phyloP scores from a whole-genome alignment of 2,329 filamentous ascomycete genomes.

The Didymellaceae sp. region DNA sequence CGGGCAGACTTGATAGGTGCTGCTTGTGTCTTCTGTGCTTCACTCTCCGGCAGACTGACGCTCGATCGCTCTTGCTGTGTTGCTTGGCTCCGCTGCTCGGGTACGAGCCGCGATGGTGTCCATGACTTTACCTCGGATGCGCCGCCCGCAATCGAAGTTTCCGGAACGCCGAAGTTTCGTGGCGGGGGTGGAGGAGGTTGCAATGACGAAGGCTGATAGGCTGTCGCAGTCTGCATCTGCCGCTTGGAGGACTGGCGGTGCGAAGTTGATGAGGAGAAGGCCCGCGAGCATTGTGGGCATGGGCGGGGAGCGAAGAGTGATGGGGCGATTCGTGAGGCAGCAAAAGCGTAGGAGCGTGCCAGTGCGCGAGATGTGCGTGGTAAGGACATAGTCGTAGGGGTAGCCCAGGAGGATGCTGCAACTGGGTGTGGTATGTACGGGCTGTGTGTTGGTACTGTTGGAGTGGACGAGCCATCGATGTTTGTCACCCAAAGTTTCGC shows the following conservation, averaged over 20 bases:
- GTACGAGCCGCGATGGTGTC: slow-evolving; percentile 51
- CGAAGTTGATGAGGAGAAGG: slow-evolving; percentile 52
- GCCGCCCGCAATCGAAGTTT: slow-evolving; percentile 66
- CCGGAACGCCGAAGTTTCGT: slow-evolving; percentile 63
- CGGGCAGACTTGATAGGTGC: slow-evolving; percentile 54
- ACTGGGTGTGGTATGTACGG: neutral
- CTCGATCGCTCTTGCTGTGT: slow-evolving; percentile 41
- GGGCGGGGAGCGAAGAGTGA: slow-evolving; percentile 30
- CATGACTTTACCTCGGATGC: slow-evolving; percentile 57
- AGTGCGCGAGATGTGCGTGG: slow-evolving; percentile 33
- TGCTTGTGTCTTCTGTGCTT: slow-evolving; percentile 70
- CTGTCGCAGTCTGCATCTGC: slow-evolving; percentile 68
- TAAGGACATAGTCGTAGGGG: slow-evolving; percentile 40
- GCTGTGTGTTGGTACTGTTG: slow-evolving; percentile 12
- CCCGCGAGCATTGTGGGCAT: slow-evolving; percentile 55
- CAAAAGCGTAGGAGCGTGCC: slow-evolving; percentile 31
- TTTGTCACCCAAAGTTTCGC: slow-evolving; percentile 29
- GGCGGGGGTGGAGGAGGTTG: slow-evolving; percentile 63
- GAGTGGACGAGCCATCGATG: slow-evolving; percentile 18
- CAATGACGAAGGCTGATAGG: slow-evolving; percentile 67
- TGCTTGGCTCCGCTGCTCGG: slow-evolving; percentile 29
- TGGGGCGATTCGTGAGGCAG: slow-evolving; percentile 37
- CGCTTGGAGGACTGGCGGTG: slow-evolving; percentile 46
- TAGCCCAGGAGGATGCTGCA: slow-evolving; percentile 3
- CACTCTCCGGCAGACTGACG: slow-evolving; percentile 64